Evolutionary conservation across 805 yeast genomes (phyloP), one percentile per base, ranked within the genome.

Genomic region (Candida palmyrensis): DNA sequence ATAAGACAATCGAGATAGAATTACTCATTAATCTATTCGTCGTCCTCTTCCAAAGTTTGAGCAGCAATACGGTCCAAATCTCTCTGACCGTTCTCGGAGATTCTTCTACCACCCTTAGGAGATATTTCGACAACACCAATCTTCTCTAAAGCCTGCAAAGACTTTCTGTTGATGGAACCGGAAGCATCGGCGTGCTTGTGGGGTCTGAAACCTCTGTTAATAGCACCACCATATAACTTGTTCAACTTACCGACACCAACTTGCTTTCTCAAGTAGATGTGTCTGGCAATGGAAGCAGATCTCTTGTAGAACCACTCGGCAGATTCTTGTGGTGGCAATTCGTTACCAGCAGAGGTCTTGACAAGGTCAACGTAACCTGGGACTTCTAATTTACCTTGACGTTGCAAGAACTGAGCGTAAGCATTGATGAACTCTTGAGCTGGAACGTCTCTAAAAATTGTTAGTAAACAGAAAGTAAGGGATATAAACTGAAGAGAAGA

Each of bases 51-150:
- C 71, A 85, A 79, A 68, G 96, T 87, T 77, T 88, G 96, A 70
- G 95, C 96, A 66, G 97, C 97, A 71, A 90, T 90, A 82, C 99
- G 97, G 79, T 92, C 99, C 77, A 92, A 84, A 78, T 92, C 99
- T 86, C 98, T 89, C 79, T 90, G 97, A 70, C 99, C 99, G 75
- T 88, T 85, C 69, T 87, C 96, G 49, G 97, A 83, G 81, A 92
- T 87, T 75, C 89, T 87, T 82, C 98, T 92, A 73, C 98, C 98
- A 70, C 97, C 97, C 75, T 86, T 87, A 73, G 88, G 85, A 66
- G 95, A 80, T 68, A 83, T 77, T 77, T 90, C 98, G 57, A 92
- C 76, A 56, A 92, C 87, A 71, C 97, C 97, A 51, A 92, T 83
- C 79, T 90, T 89, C 81, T 89, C 96, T 65, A 92, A 85, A 61